Percentiles rank a stretch among this genome's conserved stretches.
Conservation (phyloP, 495 filamentous ascomycete genomes). For the Annulohypoxylon maeteangense region DNA sequence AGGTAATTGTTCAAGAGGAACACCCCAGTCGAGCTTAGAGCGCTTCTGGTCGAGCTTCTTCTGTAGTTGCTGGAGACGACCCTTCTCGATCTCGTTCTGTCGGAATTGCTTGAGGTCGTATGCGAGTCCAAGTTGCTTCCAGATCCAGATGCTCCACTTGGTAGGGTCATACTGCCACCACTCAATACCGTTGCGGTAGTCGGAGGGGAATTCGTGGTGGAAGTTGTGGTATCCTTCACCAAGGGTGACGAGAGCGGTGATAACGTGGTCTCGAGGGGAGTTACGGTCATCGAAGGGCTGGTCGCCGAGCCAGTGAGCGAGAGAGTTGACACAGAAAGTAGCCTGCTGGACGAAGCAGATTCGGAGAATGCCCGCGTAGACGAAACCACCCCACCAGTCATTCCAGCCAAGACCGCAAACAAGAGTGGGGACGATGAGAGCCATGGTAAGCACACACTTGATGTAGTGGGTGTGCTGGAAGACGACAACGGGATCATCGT, state of each 20-base stretch:
- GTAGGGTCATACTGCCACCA: slow-evolving; percentile 99
- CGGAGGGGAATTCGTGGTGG: slow-evolving; percentile 99
- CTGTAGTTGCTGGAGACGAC: slow-evolving; percentile 93
- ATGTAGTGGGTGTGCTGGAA: slow-evolving; percentile 97
- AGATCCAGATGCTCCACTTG: slow-evolving; percentile 95
- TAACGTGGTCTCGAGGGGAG: slow-evolving; percentile 94
- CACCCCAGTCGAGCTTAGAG: slow-evolving; percentile 91
- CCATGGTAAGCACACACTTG: slow-evolving; percentile 88
- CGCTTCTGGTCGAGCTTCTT: slow-evolving; percentile 99
- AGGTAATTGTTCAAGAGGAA: slow-evolving; percentile 90
- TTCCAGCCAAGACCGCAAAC: slow-evolving; percentile 89
- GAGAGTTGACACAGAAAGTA: slow-evolving; percentile 99
- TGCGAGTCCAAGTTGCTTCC: slow-evolving; percentile 93
- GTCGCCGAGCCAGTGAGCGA: slow-evolving; percentile 98
- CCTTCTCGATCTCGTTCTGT: slow-evolving; percentile 98
- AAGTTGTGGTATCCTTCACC: slow-evolving; percentile 99
- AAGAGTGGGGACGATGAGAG: slow-evolving; percentile 81
- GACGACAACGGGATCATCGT: slow-evolving; percentile 91
- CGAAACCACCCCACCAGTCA: slow-evolving; percentile 90
- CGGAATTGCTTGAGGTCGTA: slow-evolving; percentile 98
- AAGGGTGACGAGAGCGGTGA: slow-evolving; percentile 94
- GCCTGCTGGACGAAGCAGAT: slow-evolving; percentile 99
- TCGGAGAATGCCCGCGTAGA: slow-evolving; percentile 94
- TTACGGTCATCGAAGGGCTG: slow-evolving; percentile 99
- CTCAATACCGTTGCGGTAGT: slow-evolving; percentile 98